Base-by-base conservation (phyloP, 805 yeast genomes). In the Saturnispora sanitii region DNA sequence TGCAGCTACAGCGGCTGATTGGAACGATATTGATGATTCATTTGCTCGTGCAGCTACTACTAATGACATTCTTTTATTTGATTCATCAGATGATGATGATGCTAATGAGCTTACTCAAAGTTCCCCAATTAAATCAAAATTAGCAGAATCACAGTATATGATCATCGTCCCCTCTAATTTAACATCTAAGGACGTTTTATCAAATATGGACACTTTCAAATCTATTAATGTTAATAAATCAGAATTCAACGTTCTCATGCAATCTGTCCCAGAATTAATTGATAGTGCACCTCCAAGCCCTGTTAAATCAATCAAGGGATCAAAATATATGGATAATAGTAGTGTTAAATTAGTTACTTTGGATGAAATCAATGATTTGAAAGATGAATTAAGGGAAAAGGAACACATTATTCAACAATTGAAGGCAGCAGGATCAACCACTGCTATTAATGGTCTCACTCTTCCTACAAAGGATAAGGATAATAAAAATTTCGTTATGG, bases 171-270 rank as follows among this genome's bases (percentile, higher is more conserved):
- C 47, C n/a, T 36, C 40, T 13, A 39, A 42, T 13, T 33, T 43
- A 4, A 16, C 35, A 9, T 23, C 32, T 26, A 17, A 30, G 8
- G 35, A 36, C 11, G 20, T 37, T 3, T 16, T 46, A 7, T 12
- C 26, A 7, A 19, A 23, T 25, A 26, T 43, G n/a, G 20, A 39
- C 5, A 32, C 41, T 11, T 46, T 40, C 32, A 34, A 46, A 22
- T 32, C 44, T 15, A 49, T 58, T 3, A 51, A 55, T 4, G 30
- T 53, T 6, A 33, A 49, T 12, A 33, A 43, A 29, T 33, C 22
- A 23, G 47, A 47, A 21, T 61, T 54, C 37, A 51, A 53, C 3
- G 47, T 44, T 2, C 42, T 66, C 34, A 36, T 49, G 46, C 25
- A 21, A 27, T 33, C 16, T 17, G 22, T 12, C 15, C 20, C 15